Evolutionary conservation across 192 early-diverging fungal genomes (phyloP), one percentile per base, ranked within the genome.

Genomic region (Gaertneriomyces sp.): DNA sequence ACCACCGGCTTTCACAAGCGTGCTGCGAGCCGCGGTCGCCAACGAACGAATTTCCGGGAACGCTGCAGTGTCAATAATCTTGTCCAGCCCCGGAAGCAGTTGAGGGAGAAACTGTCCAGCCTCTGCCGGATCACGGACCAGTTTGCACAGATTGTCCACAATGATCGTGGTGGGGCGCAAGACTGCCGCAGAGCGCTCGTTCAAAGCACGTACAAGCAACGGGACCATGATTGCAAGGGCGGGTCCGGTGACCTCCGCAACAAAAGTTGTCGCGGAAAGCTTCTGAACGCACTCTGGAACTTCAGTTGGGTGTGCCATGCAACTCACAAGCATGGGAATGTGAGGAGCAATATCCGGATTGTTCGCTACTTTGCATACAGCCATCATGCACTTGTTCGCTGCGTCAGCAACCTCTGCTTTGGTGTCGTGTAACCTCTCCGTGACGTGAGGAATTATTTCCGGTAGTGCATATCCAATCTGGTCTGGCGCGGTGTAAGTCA

Each of bases 111-210:
- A 92, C 72, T 86, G 89, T 38, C 81, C 85, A 51, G 87, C 88
- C 45, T 89, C 85, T 60, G 77, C 74, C 47, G 90, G 89, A 67
- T 88, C 83, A 57, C 85, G 75, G 58, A 90, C 89, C 49, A 92
- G 81, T 78, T 91, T 92, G 74, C 82, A 90, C 81, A 92, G 81
- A 75, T 92, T 92, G 77, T 90, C 85, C 68, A 87, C 87, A 76
- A 92, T 91, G 58, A 91, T 73, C 54, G 85, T 87, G 54, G 87
- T 70, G 47, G 80, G 80, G 66, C 89, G 86, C 73, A 87, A 75
- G 57, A 89, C 86, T 40, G 81, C 65, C 68, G 82, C 83, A 62
- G 79, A 76, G 64, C 87, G 80, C 66, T 90, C 89, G 58, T 73
- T 72, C n/a, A 82, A 52, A n/a, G 76, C 77, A 67, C 81, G 73